These are phyloP conservation scores for Blepharisma japonicum DNA, from an alignment of 73 alveolate genomes.

Conservation along the genomic window DNA sequence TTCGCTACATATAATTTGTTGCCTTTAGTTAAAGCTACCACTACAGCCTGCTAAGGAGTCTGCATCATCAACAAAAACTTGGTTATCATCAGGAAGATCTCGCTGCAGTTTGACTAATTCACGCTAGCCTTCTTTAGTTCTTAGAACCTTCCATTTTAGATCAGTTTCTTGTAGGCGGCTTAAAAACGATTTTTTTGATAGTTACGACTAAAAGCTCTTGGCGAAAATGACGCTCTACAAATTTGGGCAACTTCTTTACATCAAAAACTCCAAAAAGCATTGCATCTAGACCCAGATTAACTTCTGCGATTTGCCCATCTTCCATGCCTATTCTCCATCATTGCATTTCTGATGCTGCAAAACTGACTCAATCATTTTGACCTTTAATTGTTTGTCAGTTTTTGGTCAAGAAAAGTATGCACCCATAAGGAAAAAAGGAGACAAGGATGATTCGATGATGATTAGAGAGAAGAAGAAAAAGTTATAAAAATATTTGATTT, in stretches of 20 bases:
- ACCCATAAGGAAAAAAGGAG: constrained; percentile 66
- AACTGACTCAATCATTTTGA: constrained; percentile 49
- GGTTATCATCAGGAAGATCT: background rate
- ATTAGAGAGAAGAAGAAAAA: too few species aligned
- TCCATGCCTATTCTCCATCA: constrained; percentile 73
- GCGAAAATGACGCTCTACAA: constrained; percentile 59
- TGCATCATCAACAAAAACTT: background rate
- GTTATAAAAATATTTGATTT: too few species aligned
- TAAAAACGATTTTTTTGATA: constrained; percentile 47
- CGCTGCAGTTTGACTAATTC: constrained; percentile 39
- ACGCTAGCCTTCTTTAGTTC: constrained; percentile 46
- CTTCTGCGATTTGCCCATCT: constrained; percentile 79
- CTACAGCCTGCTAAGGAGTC: constrained; percentile 66
- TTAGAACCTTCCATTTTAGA: too few species aligned
- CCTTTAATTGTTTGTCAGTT: constrained; percentile 68
- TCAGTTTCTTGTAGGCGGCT: constrained; percentile 66
- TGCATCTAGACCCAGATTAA: constrained; percentile 58
- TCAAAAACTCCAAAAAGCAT: constrained; percentile 86
- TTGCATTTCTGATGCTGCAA: constrained; percentile 65
- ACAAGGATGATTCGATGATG: too few species aligned
- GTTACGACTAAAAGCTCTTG: constrained; percentile 61
- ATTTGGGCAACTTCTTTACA: constrained; percentile 91
- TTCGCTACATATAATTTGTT: constrained; percentile 57
- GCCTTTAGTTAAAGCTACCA: constrained; percentile 54
- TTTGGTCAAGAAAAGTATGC: constrained; percentile 76